phyloP scores from a whole-genome alignment of 2,329 filamentous ascomycete species.

The Herpotrichia juniperi region DNA sequence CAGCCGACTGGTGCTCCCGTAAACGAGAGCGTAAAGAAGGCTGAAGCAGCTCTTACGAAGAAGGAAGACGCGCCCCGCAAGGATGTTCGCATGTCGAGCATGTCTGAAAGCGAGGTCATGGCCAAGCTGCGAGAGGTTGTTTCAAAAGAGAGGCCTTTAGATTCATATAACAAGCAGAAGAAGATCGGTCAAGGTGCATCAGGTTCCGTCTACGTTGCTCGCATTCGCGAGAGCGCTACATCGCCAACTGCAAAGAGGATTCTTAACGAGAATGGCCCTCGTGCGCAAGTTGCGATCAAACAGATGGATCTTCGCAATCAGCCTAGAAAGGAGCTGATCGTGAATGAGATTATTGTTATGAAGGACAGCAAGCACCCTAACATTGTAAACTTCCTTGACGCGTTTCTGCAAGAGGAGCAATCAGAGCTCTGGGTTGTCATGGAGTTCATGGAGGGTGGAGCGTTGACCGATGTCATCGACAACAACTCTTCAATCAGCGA shows the following conservation, averaged over 20 bases:
- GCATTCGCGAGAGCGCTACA: slow-evolving; percentile 86
- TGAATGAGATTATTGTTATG: slow-evolving; percentile 99
- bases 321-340: slow-evolving; percentile 95
- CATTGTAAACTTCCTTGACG: slow-evolving; percentile 98
- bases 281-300: slow-evolving; percentile 96
- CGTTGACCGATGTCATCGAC: slow-evolving; percentile 97
- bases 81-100: slow-evolving; percentile 97
- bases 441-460: slow-evolving; percentile 99
- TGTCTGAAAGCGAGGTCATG: slow-evolving; percentile 98
- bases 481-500: slow-evolving; percentile 94
- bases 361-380: slow-evolving; percentile 98
- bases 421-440: slow-evolving; percentile 99
- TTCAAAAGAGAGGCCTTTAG: slow-evolving; percentile 90
- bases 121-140: slow-evolving; percentile 91
- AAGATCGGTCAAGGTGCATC: slow-evolving; percentile 99
- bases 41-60: slow-evolving; percentile 79
- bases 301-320: slow-evolving; percentile 99
- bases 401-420: slow-evolving; percentile 93
- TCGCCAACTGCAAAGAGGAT: slow-evolving; percentile 80
- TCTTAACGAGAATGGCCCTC: slow-evolving; percentile 76
- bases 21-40: slow-evolving; percentile 80
- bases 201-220: slow-evolving; percentile 96
- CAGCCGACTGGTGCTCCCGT: slow-evolving; percentile 56
- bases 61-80: slow-evolving; percentile 84
- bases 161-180: slow-evolving; percentile 99